Percentiles rank a stretch among this genome's conserved stretches.
phyloP scores from a whole-genome alignment of 208 protist species.

The Leishmania mexicana region DNA sequence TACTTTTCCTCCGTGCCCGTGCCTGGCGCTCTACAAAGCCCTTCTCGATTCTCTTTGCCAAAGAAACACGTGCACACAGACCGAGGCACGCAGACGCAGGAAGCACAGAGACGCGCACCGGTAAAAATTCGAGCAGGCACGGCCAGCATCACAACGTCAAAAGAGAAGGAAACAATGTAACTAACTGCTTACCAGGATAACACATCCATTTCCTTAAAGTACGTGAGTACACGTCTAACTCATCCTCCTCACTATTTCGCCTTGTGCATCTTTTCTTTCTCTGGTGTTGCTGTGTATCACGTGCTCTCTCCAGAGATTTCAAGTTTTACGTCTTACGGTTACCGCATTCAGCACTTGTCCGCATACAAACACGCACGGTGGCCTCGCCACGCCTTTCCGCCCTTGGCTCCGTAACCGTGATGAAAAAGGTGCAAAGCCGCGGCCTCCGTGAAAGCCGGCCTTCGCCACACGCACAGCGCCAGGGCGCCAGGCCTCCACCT shows the following conservation, averaged over 20 bases:
- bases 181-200: background rate
- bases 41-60: background rate
- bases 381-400: background rate
- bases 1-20: background rate
- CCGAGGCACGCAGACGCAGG: background rate
- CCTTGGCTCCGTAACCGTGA: background rate
- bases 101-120: background rate
- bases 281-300: slow-evolving; percentile 8
- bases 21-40: background rate
- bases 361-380: background rate
- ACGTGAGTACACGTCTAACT: background rate
- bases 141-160: background rate
- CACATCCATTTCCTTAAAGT: background rate
- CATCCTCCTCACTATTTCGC: slow-evolving; percentile 2
- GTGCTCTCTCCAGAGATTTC: background rate
- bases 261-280: background rate
- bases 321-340: background rate
- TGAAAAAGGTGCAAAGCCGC: background rate
- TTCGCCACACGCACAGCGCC: slow-evolving; percentile 1
- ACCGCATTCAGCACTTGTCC: background rate
- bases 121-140: background rate
- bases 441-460: background rate
- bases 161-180: slow-evolving; percentile 2
- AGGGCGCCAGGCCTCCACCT: background rate
- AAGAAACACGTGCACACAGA: background rate